Conservation (phyloP, 23 red algal species). For the Porphyridium purpureum region DNA sequence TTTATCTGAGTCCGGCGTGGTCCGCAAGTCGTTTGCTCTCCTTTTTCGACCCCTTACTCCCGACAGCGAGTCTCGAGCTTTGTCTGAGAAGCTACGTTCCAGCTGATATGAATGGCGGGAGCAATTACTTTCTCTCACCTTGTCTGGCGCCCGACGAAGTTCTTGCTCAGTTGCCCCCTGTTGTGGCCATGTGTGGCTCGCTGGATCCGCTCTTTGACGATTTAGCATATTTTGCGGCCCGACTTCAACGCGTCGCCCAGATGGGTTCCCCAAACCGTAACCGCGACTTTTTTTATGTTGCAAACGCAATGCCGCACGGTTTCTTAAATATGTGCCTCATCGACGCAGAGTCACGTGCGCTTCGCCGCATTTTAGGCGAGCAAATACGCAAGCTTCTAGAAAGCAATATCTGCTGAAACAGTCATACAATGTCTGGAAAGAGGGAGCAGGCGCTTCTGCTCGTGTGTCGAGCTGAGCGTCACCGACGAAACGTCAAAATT, state of each 20-base stretch:
- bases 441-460: no score
- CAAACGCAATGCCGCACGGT: slow-evolving; percentile 61
- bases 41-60: background rate
- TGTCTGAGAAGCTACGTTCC: slow-evolving; percentile 30
- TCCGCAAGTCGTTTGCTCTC: background rate
- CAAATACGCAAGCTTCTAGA: no score
- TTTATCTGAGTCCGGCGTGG: slow-evolving; percentile 14
- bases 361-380: no score
- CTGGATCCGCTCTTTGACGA: slow-evolving; percentile 83
- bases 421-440: no score
- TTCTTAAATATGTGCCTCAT: slow-evolving; percentile 78
- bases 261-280: background rate
- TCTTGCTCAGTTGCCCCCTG: slow-evolving; percentile 21
- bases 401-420: no score
- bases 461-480: no score
- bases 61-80: background rate
- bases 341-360: slow-evolving; percentile 12
- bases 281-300: slow-evolving; percentile 8
- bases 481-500: no score
- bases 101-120: slow-evolving; percentile 2
- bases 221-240: slow-evolving; percentile 29
- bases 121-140: slow-evolving; percentile 38
- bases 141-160: slow-evolving; percentile 19
- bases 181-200: slow-evolving; percentile 37
- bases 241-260: slow-evolving; percentile 12